Conservation (phyloP, 805 yeast genomes). For the Wickerhamomyces sydowiorum region DNA sequence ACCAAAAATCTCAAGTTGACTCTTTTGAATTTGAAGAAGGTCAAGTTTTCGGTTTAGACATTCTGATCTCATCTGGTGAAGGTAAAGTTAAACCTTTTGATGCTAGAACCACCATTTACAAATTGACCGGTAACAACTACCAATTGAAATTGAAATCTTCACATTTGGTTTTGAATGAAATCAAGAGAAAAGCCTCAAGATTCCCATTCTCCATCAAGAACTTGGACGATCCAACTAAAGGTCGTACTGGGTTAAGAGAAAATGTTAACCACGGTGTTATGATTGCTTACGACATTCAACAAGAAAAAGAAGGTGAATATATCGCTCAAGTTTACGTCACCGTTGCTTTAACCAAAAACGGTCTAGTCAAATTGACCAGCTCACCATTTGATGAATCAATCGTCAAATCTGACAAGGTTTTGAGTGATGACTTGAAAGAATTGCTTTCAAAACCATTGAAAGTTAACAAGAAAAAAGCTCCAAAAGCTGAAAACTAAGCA, state of each 20-base stretch:
- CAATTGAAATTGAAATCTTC: conserved; percentile 68
- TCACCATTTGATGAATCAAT: conserved; percentile 43
- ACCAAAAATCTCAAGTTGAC: conserved; percentile 58
- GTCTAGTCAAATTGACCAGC: conserved; percentile 57
- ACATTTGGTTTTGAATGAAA: conserved; percentile 57
- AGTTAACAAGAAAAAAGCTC: conserved; percentile 42
- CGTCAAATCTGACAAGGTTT: conserved; percentile 50
- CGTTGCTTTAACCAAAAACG: conserved; percentile 68
- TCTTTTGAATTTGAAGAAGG: conserved; percentile 63
- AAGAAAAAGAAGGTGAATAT: conserved; percentile 59
- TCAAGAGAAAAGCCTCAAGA: conserved; percentile 57
- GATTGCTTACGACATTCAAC: conserved; percentile 61
- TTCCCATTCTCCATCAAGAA: conserved; percentile 68
- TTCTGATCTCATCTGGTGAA: conserved; percentile 55
- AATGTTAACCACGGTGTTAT: conserved; percentile 62
- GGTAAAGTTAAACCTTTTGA: conserved; percentile 61
- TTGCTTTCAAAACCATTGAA: conserved; percentile 48
- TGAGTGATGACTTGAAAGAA: conserved; percentile 40
- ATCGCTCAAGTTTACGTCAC: conserved; percentile 74
- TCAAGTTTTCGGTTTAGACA: conserved; percentile 74
- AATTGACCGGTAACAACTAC: conserved; percentile 64
- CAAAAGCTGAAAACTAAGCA: conserved; percentile 25
- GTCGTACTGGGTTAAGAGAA: conserved; percentile 71
- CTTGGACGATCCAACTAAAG: conserved; percentile 63
- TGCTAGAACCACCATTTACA: conserved; percentile 63